Evolutionary conservation across 2,329 filamentous ascomycete species (phyloP).

Genomic region (Tolypocladium amazonense): DNA sequence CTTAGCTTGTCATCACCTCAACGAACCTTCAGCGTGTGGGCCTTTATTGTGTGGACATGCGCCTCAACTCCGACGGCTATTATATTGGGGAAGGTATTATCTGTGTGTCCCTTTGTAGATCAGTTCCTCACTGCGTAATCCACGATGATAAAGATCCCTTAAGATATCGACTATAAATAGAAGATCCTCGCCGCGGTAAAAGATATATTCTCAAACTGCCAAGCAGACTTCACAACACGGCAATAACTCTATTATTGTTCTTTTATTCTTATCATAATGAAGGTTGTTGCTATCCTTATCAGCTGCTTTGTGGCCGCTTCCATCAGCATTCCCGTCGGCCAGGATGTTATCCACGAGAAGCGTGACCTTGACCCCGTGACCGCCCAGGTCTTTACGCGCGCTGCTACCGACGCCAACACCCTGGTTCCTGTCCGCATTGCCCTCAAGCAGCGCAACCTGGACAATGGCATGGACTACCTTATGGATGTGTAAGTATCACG

Average conservation of each 20-base stretch:
- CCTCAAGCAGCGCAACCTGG: neutral
- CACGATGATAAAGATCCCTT: neutral
- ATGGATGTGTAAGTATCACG: neutral
- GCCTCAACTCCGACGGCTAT: neutral
- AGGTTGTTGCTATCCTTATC: neutral
- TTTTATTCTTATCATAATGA: neutral
- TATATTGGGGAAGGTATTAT: neutral
- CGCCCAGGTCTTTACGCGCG: neutral
- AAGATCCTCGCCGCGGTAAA: neutral
- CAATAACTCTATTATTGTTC: neutral
- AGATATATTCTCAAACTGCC: neutral
- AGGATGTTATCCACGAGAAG: neutral
- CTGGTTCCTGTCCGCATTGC: neutral
- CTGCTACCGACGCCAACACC: neutral
- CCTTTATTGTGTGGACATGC: neutral
- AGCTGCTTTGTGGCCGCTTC: neutral
- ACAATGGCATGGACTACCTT: neutral
- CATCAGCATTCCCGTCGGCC: neutral
- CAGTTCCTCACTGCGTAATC: neutral
- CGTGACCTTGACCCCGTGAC: neutral
- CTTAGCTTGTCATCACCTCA: neutral
- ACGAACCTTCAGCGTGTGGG: neutral
- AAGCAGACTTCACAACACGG: neutral
- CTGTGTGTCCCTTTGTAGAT: neutral
- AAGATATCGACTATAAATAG: neutral